Evolutionary conservation across 176 grass and related monocot genomes (phyloP), one percentile per base, ranked within the genome.

Genomic region (Metroxylon sagu): DNA sequence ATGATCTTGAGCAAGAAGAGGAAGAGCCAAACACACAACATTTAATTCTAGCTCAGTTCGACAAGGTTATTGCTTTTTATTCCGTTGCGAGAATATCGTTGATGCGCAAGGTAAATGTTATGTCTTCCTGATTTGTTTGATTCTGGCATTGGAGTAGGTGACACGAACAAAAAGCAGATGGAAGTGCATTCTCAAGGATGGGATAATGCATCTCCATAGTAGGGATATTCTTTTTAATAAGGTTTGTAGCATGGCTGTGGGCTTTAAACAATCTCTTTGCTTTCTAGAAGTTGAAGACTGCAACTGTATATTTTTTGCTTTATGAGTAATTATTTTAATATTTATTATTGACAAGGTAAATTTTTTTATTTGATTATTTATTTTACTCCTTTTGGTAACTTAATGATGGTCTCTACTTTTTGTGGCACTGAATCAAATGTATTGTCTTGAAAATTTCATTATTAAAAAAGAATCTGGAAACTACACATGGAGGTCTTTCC

Each of bases 181-280:
- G 82, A 90, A 90, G 61, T 90, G 87, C 69, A 79, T 72, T 73
- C 75, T 90, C 53, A 85, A 85, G 75, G 87, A 85, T 77, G 87
- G 79, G 48, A 90, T 90, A 74, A 85, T 85, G 87, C 87, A 85
- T 85, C 78, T 90, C 68, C 82, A 85, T 66, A 67, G 72, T 26
- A 76, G 72, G 59, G 87, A 90, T 76, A 54, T 90, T 71, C 68
- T 90, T 70, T 90, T 90, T 61, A 90, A 90, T 77, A 90, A 90
- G 82, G 87, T 90, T 6, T 18, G 52, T 54, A 29, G 21, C 21
- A 23, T 23, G 21, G 21, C 21, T 23, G 21, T 23, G 21, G 21
- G 21, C 21, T 23, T 23, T 23, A 23, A 23, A 23, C 21, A 23
- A 23, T 23, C 21, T 23, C 21, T 23, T 23, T 23, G 21, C 21